Conservation (phyloP, 1,139 yeast species). For the Lodderomyces jiufengensis region DNA sequence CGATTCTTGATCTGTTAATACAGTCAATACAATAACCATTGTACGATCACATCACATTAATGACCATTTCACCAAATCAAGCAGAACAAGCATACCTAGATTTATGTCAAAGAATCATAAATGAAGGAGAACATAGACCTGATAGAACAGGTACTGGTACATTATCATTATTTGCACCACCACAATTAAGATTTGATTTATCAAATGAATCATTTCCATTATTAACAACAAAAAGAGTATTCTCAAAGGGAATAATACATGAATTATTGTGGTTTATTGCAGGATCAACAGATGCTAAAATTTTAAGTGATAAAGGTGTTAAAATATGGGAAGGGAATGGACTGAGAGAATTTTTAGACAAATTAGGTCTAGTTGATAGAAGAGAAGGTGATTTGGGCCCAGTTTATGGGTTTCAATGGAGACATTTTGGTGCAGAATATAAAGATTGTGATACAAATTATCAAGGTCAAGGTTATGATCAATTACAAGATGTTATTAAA, state of each 20-base stretch:
- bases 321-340: constrained; percentile 99
- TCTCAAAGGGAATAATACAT: constrained; percentile 81
- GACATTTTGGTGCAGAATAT: constrained; percentile 96
- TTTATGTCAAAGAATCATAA: constrained; percentile 70
- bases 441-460: constrained; percentile 83
- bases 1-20: no score
- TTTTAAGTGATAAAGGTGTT: constrained; percentile 75
- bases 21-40: no score
- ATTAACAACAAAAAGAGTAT: constrained; percentile 88
- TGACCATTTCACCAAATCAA: constrained; percentile 28
- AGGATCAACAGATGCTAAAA: constrained; percentile 86
- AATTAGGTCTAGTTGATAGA: constrained; percentile 72
- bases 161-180: constrained; percentile 85
- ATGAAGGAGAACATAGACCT: constrained; percentile 84
- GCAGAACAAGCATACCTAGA: constrained; percentile 88
- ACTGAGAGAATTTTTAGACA: constrained; percentile 85
- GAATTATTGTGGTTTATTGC: constrained; percentile 90
- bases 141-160: constrained; percentile 99
- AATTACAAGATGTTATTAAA: constrained; percentile 72
- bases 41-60: no score
- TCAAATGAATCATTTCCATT: constrained; percentile 75
- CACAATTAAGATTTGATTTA: constrained; percentile 82
- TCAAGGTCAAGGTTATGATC: constrained; percentile 85
- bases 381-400: constrained; percentile 97
- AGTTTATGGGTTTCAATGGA: constrained; percentile 98